Conservation (phyloP, 208 protist genomes). For the Herpetomonas tarakana region DNA sequence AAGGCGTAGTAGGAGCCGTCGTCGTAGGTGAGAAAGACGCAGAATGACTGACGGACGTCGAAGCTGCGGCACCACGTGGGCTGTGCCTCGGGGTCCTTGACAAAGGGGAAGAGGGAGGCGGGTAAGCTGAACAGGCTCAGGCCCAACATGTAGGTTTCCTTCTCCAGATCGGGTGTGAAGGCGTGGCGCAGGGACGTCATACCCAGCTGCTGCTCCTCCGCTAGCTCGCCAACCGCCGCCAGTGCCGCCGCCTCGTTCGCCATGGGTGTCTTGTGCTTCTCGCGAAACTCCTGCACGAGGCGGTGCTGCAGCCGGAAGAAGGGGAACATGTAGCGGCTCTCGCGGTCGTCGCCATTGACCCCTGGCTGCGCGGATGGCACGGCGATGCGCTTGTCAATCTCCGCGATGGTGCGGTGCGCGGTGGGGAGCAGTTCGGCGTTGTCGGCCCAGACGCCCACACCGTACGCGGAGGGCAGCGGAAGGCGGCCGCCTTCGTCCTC, state of each 20-base stretch:
- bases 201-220: slow-evolving; percentile 53
- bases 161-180: slow-evolving; percentile 36
- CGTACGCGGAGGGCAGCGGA: slow-evolving; percentile 35
- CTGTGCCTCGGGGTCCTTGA: slow-evolving; percentile 1
- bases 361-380: neutral
- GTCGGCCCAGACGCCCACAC: slow-evolving; percentile 68
- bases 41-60: slow-evolving; percentile 46
- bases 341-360: neutral
- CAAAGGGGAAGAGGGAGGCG: slow-evolving; percentile 11
- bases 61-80: slow-evolving; percentile 34
- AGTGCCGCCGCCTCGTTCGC: slow-evolving; percentile 3
- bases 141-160: slow-evolving; percentile 46
- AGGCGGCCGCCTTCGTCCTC: slow-evolving; percentile 3
- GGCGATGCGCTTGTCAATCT: slow-evolving; percentile 36
- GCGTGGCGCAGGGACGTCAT: slow-evolving; percentile 53
- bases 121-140: slow-evolving; percentile 56
- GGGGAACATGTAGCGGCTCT: neutral
- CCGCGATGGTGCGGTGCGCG: slow-evolving; percentile 43
- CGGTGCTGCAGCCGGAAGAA: slow-evolving; percentile 3
- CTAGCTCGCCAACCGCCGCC: slow-evolving; percentile 8
- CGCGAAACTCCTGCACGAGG: slow-evolving; percentile 34
- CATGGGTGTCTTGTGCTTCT: slow-evolving; percentile 10
- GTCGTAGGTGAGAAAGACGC: slow-evolving; percentile 21
- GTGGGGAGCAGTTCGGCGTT: slow-evolving; percentile 27
- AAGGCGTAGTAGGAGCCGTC: slow-evolving; percentile 1